Evolutionary conservation across 805 yeast genomes (phyloP).

Genomic region (Yarrowia phangngaensis): DNA sequence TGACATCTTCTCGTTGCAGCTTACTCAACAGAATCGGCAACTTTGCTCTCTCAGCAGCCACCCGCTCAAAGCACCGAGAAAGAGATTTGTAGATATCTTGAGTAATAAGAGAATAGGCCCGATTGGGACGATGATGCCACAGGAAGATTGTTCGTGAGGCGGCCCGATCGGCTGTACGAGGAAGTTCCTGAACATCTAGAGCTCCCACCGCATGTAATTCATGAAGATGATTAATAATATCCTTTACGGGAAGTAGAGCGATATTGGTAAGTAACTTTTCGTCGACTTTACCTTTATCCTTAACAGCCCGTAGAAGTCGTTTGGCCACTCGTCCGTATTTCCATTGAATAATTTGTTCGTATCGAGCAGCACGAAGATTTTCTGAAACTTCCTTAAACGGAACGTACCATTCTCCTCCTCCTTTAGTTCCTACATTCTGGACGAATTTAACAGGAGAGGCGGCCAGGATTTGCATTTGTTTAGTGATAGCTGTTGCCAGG

Average conservation of each 20-base stretch:
- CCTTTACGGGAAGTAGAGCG: constrained; percentile 73
- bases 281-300: constrained; percentile 66
- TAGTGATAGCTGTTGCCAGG: constrained; percentile 41
- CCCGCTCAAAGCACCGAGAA: constrained; percentile 42
- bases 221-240: constrained; percentile 67
- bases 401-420: constrained; percentile 45
- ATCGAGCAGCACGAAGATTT: constrained; percentile 35
- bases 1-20: constrained; percentile 85
- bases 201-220: constrained; percentile 64
- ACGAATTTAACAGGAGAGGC: constrained; percentile 58
- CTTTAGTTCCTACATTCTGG: constrained; percentile 52
- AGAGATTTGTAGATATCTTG: constrained; percentile 50
- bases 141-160: constrained; percentile 83
- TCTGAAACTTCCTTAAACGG: constrained; percentile 38
- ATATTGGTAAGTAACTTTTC: constrained; percentile 75
- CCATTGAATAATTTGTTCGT: constrained; percentile 39
- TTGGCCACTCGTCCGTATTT: constrained; percentile 51
- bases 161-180: constrained; percentile 85
- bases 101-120: constrained; percentile 48
- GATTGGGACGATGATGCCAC: constrained; percentile 63
- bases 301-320: constrained; percentile 72
- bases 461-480: constrained; percentile 68
- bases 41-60: constrained; percentile 47
- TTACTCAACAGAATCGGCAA: constrained; percentile 69
- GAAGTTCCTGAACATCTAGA: constrained; percentile 88